Conservation (phyloP, 441 rosid species). For the Pelargonium fulgidum region DNA sequence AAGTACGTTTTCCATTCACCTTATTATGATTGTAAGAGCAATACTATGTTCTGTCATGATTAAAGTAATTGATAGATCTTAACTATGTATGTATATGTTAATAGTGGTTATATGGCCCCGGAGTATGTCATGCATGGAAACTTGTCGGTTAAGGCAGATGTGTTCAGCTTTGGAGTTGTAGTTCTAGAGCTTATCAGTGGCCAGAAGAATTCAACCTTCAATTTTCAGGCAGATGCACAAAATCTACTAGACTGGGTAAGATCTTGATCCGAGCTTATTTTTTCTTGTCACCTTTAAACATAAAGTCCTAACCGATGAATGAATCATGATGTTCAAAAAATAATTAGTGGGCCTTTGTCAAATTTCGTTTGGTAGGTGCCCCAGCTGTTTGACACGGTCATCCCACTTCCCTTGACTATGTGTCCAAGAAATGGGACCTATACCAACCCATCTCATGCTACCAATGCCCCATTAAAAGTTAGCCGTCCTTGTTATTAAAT, state of each 20-base stretch:
- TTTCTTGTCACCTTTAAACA: too few species aligned
- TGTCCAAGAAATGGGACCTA: too few species aligned
- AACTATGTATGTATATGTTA: conserved; percentile 15
- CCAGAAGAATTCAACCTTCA: conserved; percentile 56
- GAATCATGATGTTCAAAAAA: too few species aligned
- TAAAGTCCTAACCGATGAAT: too few species aligned
- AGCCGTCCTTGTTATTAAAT: too few species aligned
- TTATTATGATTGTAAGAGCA: too few species aligned
- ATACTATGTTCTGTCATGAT: neutral
- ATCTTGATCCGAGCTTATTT: conserved; percentile 7
- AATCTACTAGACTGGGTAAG: conserved; percentile 90
- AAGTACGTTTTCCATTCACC: conserved; percentile 42
- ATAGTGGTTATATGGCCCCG: conserved; percentile 95
- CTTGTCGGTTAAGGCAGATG: conserved; percentile 75
- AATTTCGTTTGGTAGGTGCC: too few species aligned
- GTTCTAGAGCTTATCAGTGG: conserved; percentile 77
- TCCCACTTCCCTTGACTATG: too few species aligned
- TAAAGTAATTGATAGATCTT: neutral
- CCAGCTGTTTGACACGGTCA: too few species aligned
- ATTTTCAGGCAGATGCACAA: conserved; percentile 34
- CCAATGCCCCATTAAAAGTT: too few species aligned
- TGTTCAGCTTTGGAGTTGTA: conserved; percentile 89
- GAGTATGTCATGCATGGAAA: conserved; percentile 77
- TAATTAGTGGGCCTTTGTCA: too few species aligned
- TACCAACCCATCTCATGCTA: too few species aligned